Base-by-base conservation (phyloP, 257 asterid species). In the Marsdenia floribunda region DNA sequence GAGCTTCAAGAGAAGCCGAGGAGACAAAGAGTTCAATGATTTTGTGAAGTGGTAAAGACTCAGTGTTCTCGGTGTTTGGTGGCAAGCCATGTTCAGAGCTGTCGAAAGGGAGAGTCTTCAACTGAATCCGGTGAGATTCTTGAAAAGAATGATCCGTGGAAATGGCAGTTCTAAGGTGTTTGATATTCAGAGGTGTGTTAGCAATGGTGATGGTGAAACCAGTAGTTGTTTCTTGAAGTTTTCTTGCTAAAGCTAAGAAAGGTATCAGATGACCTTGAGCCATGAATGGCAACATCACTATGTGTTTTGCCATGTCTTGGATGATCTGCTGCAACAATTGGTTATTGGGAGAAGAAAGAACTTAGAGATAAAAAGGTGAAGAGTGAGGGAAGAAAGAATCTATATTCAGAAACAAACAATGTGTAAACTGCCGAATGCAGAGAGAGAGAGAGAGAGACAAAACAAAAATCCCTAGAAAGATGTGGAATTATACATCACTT, bases 1-100 rank as follows among this genome's bases (percentile, higher is more conserved):
- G 84, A 0, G 55, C 16, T 74, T 83, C 78, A 22, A 94, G 92
- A 38, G 86, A 66, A 35, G 76, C 15, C 11, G 97, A 74, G 57
- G 96, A 78, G n/a, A 80, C 81, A 73, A 80, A 83, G 49, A 94
- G 86, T 65, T 52, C 64, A 0, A 84, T 29, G 40, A 94, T 59
- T 46, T 77, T 83, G 76, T 68, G 5, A 29, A 92, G 85, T 16
- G 96, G 81, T 16, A 94, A 33, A 26, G 88, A 73, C 63, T 92
- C 99, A 0, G 97, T 85, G 86, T 92, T 94, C 83, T 94, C 97
- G 4, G 87, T 79, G 69, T 87, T 78, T 0, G 96, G 93, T 1
- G 97, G 97, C 77, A 94, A 87, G 61, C 88, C 90, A 65, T 90
- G 91, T 10, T 83, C 83, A 47, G 24, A 4, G 60, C 88, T 72